Evolutionary conservation across 331 rosid species (phyloP).

Genomic region (Rosa hybrid): DNA sequence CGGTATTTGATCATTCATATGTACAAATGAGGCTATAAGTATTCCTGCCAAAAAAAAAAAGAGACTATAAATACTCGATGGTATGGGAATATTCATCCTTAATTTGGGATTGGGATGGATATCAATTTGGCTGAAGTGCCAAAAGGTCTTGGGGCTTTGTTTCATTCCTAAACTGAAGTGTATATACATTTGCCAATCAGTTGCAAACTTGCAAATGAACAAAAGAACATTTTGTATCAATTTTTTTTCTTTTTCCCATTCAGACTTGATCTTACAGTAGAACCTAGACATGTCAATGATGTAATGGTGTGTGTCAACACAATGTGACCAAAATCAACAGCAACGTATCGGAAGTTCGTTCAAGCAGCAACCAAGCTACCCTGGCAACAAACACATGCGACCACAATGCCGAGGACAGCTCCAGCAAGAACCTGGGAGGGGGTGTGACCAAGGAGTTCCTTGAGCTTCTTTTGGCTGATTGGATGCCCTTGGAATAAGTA

Average conservation of each 20-base stretch:
- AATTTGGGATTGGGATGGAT: not conserved
- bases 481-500: constrained; percentile 89
- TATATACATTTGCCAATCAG: constrained; percentile 5
- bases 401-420: constrained; percentile 70
- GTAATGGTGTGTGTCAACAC: constrained; percentile 21
- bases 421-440: constrained; percentile 86
- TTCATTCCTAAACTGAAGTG: not conserved
- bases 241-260: not conserved
- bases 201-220: not conserved
- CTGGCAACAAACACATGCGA: constrained; percentile 72
- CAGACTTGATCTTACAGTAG: not conserved
- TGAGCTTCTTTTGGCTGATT: constrained; percentile 78
- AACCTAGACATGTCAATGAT: constrained; percentile 9
- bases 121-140: not conserved
- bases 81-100: not conserved
- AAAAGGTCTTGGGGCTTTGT: not conserved
- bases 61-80: not conserved
- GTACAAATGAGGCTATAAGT: too few relatives aligned
- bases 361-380: constrained; percentile 40
- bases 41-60: too few relatives aligned
- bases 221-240: not conserved
- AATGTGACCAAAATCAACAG: constrained; percentile 33
- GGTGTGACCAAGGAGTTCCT: constrained; percentile 89
- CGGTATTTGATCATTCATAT: too few relatives aligned
- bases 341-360: constrained; percentile 1